A percentile compares a stretch with the other conserved stretches of the same genome.
Conservation (phyloP, 2,329 filamentous ascomycete species). For the Aspergillaceae sp. region DNA sequence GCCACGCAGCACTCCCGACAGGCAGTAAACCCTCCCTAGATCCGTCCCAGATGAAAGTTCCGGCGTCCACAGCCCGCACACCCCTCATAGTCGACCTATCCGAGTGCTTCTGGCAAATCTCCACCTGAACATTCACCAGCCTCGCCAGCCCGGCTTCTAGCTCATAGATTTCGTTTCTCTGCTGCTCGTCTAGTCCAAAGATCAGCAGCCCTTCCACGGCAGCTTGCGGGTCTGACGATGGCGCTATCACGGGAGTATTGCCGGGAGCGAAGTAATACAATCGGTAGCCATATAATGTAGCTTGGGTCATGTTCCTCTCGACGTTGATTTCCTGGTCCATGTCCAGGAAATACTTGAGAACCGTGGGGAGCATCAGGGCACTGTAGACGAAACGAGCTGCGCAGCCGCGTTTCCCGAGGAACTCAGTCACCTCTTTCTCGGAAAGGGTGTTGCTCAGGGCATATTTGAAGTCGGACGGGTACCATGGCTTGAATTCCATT, state of each 20-base stretch:
- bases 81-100: conserved; percentile 3
- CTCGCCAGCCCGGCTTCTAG: conserved; percentile 14
- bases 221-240: conserved; percentile 9
- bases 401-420: conserved; percentile 10
- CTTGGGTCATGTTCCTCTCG: conserved; percentile 18
- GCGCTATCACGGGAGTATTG: conserved; percentile 15
- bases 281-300: conserved; percentile 17
- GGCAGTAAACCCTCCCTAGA: conserved; percentile 5
- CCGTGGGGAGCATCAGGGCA: conserved; percentile 22
- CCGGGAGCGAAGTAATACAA: conserved; percentile 13
- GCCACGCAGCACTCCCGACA: conserved; percentile 7
- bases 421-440: conserved; percentile 11
- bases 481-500: conserved; percentile 15
- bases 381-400: conserved; percentile 22
- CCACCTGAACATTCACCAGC: conserved; percentile 13
- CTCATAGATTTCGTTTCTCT: conserved; percentile 17
- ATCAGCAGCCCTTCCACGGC: conserved; percentile 21
- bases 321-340: conserved; percentile 11
- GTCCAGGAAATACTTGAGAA: conserved; percentile 20
- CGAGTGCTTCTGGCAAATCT: conserved; percentile 13
- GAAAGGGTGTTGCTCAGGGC: conserved; percentile 16
- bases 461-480: conserved; percentile 18
- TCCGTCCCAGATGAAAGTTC: conserved; percentile 17
- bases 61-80: conserved; percentile 15
- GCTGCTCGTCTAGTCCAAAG: conserved; percentile 16